phyloP scores from a whole-genome alignment of 257 asterid species.

The Cinchona pubescens region DNA sequence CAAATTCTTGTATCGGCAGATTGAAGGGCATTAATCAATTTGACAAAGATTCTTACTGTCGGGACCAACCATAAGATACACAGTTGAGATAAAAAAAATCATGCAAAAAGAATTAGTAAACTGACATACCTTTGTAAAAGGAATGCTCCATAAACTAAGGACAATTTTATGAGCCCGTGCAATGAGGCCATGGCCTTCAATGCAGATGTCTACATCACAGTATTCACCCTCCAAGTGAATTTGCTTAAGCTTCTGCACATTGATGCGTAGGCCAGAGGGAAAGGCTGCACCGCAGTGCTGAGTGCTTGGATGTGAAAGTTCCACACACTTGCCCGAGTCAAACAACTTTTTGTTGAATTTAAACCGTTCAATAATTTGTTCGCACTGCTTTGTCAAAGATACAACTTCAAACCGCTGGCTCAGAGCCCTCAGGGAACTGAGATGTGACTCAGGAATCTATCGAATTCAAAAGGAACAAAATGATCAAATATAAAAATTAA shows the following conservation, averaged over 20 bases:
- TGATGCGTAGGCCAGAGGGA: constrained; percentile 65
- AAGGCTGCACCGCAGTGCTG: constrained; percentile 45
- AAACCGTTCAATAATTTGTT: constrained; percentile 64
- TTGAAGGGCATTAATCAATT: neutral
- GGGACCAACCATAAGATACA: neutral
- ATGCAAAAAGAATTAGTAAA: constrained; percentile 3
- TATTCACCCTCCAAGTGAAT: constrained; percentile 56
- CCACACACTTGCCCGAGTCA: constrained; percentile 69
- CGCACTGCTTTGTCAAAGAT: constrained; percentile 70
- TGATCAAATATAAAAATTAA: constrained; percentile 4
- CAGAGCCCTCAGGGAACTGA: constrained; percentile 54
- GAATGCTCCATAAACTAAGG: constrained; percentile 91
- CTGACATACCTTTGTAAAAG: constrained; percentile 76
- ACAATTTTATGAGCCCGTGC: constrained; percentile 70
- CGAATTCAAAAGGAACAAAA: constrained; percentile 12
- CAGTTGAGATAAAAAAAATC: neutral
- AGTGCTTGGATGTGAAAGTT: constrained; percentile 68
- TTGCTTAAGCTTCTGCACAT: constrained; percentile 54
- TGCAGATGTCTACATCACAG: constrained; percentile 70
- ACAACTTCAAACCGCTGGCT: constrained; percentile 65
- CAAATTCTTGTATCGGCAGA: neutral
- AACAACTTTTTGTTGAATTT: constrained; percentile 61
- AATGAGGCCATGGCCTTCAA: constrained; percentile 64
- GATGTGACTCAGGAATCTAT: constrained; percentile 72
- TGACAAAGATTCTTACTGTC: neutral